Evolutionary conservation across 495 filamentous ascomycete species (phyloP).

Genomic region (Durotheca rogersii): DNA sequence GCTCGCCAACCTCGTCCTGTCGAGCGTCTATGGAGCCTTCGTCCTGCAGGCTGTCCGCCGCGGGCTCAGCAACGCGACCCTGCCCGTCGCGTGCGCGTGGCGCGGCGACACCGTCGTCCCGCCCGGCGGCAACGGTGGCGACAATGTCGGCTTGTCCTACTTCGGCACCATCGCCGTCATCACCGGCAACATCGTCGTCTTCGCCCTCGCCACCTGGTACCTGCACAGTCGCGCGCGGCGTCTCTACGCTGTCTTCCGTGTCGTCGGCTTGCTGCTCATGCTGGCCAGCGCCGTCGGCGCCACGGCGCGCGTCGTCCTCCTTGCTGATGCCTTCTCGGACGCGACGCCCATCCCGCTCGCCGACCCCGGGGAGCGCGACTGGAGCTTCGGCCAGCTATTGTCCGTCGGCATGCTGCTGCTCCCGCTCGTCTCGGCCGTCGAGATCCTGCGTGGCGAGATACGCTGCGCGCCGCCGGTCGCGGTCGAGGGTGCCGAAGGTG

Average conservation of each 20-base stretch:
- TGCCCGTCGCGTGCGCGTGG: conserved; percentile 59
- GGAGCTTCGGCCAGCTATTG: conserved; percentile 60
- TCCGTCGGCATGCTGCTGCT: conserved; percentile 54
- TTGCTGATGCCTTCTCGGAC: conserved; percentile 54
- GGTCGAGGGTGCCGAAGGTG: conserved; percentile 31
- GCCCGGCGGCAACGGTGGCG: conserved; percentile 5
- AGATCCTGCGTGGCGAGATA: conserved; percentile 56
- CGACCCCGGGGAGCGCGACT: conserved; percentile 54
- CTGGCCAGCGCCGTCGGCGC: conserved; percentile 52
- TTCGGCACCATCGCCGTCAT: conserved; percentile 56
- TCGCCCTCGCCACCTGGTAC: conserved; percentile 56
- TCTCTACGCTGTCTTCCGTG: conserved; percentile 50
- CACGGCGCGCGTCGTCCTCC: conserved; percentile 48
- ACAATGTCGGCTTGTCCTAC: conserved; percentile 44
- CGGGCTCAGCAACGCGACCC: conserved; percentile 45
- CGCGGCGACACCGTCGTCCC: conserved; percentile 13
- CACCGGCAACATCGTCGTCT: conserved; percentile 50
- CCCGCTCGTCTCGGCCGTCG: conserved; percentile 54
- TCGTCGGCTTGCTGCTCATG: conserved; percentile 49
- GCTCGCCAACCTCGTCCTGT: conserved; percentile 57
- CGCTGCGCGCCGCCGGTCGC: conserved; percentile 42
- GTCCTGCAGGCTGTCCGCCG: conserved; percentile 49
- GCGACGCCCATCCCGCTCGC: conserved; percentile 41
- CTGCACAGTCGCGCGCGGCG: conserved; percentile 48
- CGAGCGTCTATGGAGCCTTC: conserved; percentile 50